Conservation (phyloP, 441 rosid species). For the Adansonia madagascariensis region DNA sequence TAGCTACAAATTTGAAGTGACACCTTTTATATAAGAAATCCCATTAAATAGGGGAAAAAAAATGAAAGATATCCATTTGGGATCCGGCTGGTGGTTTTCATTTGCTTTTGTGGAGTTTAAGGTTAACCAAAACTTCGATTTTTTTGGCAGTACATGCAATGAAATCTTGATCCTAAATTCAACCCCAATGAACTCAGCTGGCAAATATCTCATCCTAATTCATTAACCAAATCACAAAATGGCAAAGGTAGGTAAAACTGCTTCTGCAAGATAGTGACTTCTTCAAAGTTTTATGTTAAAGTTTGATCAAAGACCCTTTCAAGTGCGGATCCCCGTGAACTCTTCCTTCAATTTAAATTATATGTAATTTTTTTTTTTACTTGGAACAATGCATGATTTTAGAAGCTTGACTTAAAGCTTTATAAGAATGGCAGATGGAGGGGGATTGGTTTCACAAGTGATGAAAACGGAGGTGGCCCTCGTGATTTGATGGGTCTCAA, state of each 20-base stretch:
- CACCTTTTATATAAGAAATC: neutral
- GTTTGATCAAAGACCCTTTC: neutral
- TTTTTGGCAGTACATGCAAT: neutral
- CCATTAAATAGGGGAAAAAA: constrained; percentile 1
- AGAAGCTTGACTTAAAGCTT: neutral
- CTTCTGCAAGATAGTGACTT: neutral
- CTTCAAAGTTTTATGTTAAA: neutral
- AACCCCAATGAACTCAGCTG: neutral
- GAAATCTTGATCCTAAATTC: neutral
- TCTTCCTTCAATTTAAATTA: constrained; percentile 2
- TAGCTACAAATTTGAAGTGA: neutral
- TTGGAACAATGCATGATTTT: neutral
- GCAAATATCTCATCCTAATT: neutral
- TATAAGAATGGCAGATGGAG: too few species aligned
- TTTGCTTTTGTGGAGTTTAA: neutral
- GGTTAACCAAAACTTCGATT: neutral
- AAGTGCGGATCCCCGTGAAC: neutral
- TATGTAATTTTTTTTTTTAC: too few species aligned
- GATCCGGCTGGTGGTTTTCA: constrained; percentile 4
- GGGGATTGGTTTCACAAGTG: too few species aligned
- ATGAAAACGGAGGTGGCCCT: neutral
- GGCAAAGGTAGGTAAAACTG: constrained; percentile 18
- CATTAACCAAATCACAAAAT: neutral
- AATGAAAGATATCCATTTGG: neutral
- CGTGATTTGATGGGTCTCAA: constrained; percentile 16